These are phyloP conservation scores for Parachlorella kessleri DNA, from an alignment of 139 green algal species.

Conservation along the genomic window DNA sequence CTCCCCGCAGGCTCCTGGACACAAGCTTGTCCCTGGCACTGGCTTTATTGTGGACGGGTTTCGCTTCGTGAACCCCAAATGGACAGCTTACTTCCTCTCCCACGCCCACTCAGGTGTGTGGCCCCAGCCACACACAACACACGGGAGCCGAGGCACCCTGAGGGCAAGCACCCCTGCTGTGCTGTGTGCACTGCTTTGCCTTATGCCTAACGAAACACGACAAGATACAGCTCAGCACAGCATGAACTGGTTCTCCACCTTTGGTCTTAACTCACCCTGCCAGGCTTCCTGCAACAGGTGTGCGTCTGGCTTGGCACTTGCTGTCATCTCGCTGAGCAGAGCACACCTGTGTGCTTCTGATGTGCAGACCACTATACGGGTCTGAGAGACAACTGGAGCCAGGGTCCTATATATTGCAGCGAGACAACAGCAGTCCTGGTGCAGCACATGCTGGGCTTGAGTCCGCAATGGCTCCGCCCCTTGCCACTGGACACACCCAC, in stretches of 20 bases:
- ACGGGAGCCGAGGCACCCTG: no score
- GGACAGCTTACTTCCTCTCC: conserved; percentile 56
- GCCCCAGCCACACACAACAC: no score
- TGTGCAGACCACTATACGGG: conserved; percentile 87
- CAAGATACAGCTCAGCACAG: background rate
- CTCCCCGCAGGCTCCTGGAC: no score
- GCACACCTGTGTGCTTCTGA: no score
- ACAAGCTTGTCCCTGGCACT: conserved; percentile 43
- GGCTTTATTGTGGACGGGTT: conserved; percentile 65
- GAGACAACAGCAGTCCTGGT: conserved; percentile 65
- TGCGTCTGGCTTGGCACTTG: no score
- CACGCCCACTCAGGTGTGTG: conserved; percentile 71
- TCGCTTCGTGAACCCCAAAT: background rate
- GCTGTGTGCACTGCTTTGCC: background rate
- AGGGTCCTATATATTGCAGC: conserved; percentile 82
- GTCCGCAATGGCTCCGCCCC: conserved; percentile 28
- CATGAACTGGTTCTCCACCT: background rate
- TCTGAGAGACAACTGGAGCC: conserved; percentile 67
- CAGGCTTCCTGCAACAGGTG: background rate
- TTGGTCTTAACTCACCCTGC: background rate
- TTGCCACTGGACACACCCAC: conserved; percentile 52
- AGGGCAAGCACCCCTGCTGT: no score
- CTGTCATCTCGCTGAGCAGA: no score
- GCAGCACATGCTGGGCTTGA: conserved; percentile 54
- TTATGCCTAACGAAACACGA: background rate